Conservation (phyloP, 306 rosid genomes). For the Albizia julibrissin region DNA sequence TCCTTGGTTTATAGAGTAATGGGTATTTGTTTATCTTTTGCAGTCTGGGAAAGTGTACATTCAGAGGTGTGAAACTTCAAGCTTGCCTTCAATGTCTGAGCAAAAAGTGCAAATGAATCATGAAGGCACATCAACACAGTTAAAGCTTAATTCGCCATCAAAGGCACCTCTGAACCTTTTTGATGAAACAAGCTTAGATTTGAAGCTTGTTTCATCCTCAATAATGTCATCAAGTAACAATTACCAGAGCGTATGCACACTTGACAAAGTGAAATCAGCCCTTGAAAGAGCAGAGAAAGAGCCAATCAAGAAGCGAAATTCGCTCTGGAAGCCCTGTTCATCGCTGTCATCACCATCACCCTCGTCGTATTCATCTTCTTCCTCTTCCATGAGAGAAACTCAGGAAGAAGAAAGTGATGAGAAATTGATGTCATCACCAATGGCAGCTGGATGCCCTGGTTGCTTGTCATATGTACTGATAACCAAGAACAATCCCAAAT, state of each 20-base stretch:
- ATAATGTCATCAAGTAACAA: slow-evolving; percentile 41
- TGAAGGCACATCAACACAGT: slow-evolving; percentile 41
- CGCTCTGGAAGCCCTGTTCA: slow-evolving; percentile 62
- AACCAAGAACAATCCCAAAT: slow-evolving; percentile 82
- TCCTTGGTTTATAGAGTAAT: background rate
- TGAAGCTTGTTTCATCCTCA: slow-evolving; percentile 61
- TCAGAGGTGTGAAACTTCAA: slow-evolving; percentile 56
- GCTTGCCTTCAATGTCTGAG: slow-evolving; percentile 38
- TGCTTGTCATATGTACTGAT: slow-evolving; percentile 87
- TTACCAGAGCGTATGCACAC: slow-evolving; percentile 86
- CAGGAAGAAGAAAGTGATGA: slow-evolving; percentile 70
- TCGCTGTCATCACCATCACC: slow-evolving; percentile 54
- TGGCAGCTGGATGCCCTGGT: slow-evolving; percentile 94
- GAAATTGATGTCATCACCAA: slow-evolving; percentile 52
- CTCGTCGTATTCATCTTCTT: slow-evolving; percentile 59
- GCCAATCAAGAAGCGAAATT: slow-evolving; percentile 57
- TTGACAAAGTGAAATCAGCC: slow-evolving; percentile 94
- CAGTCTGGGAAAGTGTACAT: slow-evolving; percentile 95
- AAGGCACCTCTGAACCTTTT: slow-evolving; percentile 61
- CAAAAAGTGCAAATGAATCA: slow-evolving; percentile 45
- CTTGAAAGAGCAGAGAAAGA: slow-evolving; percentile 94
- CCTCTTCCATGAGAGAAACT: slow-evolving; percentile 63
- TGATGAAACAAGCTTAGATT: slow-evolving; percentile 64
- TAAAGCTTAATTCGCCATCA: slow-evolving; percentile 56
- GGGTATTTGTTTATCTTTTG: background rate